Evolutionary conservation across 129 eudicot genomes (phyloP).

Genomic region (Helichrysum umbraculigerum): DNA sequence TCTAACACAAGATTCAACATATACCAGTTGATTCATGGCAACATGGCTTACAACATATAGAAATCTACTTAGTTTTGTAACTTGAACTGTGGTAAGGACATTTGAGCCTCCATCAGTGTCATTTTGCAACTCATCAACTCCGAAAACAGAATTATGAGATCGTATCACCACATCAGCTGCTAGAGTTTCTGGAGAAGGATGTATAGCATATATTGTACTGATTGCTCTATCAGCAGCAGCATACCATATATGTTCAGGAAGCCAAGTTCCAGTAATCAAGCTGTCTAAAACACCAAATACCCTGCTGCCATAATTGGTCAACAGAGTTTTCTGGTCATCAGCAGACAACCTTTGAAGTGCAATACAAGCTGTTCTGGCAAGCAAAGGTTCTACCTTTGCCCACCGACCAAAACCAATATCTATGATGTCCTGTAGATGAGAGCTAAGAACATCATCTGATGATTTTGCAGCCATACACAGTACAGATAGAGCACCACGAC

Average conservation of each 20-base stretch:
- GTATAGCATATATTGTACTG: constrained; percentile 73
- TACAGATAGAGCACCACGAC: constrained; percentile 86
- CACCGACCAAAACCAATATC: constrained; percentile 97
- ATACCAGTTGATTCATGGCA: constrained; percentile 85
- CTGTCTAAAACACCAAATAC: constrained; percentile 71
- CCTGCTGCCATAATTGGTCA: constrained; percentile 72
- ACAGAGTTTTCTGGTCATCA: constrained; percentile 73
- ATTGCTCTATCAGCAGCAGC: constrained; percentile 96
- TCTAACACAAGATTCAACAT: constrained; percentile 79
- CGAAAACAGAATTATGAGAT: constrained; percentile 60
- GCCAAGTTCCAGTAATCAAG: constrained; percentile 67
- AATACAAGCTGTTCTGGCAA: constrained; percentile 89
- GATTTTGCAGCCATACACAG: constrained; percentile 98
- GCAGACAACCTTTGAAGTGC: constrained; percentile 82
- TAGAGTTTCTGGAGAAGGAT: constrained; percentile 85
- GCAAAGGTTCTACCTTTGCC: constrained; percentile 99
- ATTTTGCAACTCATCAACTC: constrained; percentile 51
- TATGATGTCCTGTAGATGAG: constrained; percentile 88
- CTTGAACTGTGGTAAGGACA: constrained; percentile 62
- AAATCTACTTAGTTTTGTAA: constrained; percentile 62
- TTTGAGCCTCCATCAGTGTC: constrained; percentile 36
- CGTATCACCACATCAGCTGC: constrained; percentile 70
- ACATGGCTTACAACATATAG: constrained; percentile 79
- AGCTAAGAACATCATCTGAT: constrained; percentile 67
- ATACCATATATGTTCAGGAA: constrained; percentile 87